Evolutionary conservation across 345 rosid genomes (phyloP).

Genomic region (Passiflora organensis): DNA sequence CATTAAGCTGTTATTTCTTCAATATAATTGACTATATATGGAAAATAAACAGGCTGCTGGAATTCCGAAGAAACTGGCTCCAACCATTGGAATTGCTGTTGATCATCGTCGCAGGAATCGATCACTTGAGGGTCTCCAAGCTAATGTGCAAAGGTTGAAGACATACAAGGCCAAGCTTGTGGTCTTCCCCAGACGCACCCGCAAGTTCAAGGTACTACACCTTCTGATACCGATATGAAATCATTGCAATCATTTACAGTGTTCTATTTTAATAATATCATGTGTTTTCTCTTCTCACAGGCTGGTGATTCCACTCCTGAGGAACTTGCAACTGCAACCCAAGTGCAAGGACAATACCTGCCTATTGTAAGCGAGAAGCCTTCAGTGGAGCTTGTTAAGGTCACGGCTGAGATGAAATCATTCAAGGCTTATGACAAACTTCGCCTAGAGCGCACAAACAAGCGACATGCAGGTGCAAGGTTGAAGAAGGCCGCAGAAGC

Average conservation of each 20-base stretch:
- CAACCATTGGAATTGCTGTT: constrained; percentile 70
- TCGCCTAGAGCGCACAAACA: no score
- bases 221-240: no score
- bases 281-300: not conserved
- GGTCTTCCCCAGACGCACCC: constrained; percentile 66
- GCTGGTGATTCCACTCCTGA: constrained; percentile 32
- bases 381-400: constrained; percentile 26
- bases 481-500: no score
- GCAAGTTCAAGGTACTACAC: constrained; percentile 57
- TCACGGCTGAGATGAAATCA: constrained; percentile 25
- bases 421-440: constrained; percentile 20
- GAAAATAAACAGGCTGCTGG: constrained; percentile 54
- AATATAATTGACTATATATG: no score
- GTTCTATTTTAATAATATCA: no score
- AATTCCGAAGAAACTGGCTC: constrained; percentile 77
- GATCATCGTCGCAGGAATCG: constrained; percentile 82
- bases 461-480: no score
- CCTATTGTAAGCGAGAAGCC: constrained; percentile 29
- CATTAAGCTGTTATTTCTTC: not conserved
- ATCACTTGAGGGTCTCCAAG: constrained; percentile 72
- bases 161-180: no score
- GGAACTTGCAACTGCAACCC: constrained; percentile 30
- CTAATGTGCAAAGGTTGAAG: constrained; percentile 79
- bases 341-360: constrained; percentile 31
- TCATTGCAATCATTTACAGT: not conserved